phyloP scores from a whole-genome alignment of 345 rosid species.

The Stellera chamaejasme region DNA sequence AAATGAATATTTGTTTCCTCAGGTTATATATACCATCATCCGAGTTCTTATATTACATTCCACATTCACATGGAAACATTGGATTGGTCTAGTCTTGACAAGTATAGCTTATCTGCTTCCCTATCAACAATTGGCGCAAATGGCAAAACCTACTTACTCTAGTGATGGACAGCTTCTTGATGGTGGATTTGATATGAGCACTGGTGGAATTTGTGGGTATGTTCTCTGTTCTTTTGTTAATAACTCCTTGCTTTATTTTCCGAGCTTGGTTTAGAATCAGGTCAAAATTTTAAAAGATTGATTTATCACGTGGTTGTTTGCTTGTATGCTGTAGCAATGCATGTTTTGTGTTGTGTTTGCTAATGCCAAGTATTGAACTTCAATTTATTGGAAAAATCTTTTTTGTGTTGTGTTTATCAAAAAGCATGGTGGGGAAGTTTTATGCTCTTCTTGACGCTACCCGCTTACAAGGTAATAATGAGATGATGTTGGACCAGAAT shows the following conservation, averaged over 20 bases:
- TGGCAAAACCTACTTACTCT: slow-evolving; percentile 68
- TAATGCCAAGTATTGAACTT: too few relatives aligned
- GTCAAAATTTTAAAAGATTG: too few relatives aligned
- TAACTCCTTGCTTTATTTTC: background rate
- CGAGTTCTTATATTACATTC: slow-evolving; percentile 60
- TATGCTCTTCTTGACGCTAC: too few relatives aligned
- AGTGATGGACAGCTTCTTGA: slow-evolving; percentile 80
- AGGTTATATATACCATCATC: slow-evolving; percentile 62
- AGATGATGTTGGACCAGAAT: too few relatives aligned
- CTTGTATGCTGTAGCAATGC: too few relatives aligned
- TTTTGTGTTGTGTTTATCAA: too few relatives aligned
- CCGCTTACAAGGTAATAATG: too few relatives aligned
- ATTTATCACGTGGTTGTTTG: too few relatives aligned
- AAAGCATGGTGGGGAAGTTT: too few relatives aligned
- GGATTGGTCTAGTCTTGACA: slow-evolving; percentile 64
- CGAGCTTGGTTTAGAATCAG: too few relatives aligned
- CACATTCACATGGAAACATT: slow-evolving; percentile 71
- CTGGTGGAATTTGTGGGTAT: slow-evolving; percentile 92
- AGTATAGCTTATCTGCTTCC: slow-evolving; percentile 58
- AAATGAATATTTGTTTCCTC: slow-evolving; percentile 13
- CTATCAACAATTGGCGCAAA: slow-evolving; percentile 56
- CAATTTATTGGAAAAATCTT: too few relatives aligned
- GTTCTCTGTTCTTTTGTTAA: slow-evolving; percentile 5
- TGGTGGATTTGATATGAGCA: slow-evolving; percentile 82
- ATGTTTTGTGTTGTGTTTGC: too few relatives aligned